These are phyloP conservation scores for Dissoconium aciculare DNA, from an alignment of 2,329 filamentous ascomycete genomes.

Conservation along the genomic window DNA sequence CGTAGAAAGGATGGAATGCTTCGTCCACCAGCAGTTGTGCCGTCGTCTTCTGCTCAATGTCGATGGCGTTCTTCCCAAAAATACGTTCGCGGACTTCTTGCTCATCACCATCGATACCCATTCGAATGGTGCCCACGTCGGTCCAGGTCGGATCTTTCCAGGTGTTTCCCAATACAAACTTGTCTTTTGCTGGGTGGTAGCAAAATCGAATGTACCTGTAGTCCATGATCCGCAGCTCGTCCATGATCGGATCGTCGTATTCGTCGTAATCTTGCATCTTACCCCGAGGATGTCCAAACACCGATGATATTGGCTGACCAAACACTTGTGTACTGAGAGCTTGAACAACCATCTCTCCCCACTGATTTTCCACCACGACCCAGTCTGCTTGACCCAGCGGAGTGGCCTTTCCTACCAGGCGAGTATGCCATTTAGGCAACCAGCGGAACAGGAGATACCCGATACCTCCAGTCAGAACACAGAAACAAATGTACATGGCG, in stretches of 20 bases:
- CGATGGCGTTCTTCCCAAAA: constrained; percentile 80
- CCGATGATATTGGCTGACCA: constrained; percentile 47
- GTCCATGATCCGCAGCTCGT: constrained; percentile 61
- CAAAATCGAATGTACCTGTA: constrained; percentile 92
- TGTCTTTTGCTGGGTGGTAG: constrained; percentile 78
- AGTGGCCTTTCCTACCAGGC: constrained; percentile 52
- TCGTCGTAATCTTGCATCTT: constrained; percentile 53
- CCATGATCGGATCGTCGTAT: constrained; percentile 60
- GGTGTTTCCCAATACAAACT: constrained; percentile 68
- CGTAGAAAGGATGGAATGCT: constrained; percentile 94
- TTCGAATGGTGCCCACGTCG: constrained; percentile 56
- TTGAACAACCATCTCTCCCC: constrained; percentile 79
- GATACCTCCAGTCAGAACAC: constrained; percentile 56
- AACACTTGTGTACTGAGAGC: constrained; percentile 46
- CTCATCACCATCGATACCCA: constrained; percentile 77
- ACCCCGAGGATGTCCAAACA: constrained; percentile 54
- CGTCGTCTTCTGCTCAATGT: constrained; percentile 79
- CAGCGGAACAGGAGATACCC: constrained; percentile 77
- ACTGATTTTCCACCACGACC: constrained; percentile 96
- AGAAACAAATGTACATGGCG: constrained; percentile 53
- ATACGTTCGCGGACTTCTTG: constrained; percentile 68
- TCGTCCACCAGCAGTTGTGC: constrained; percentile 79
- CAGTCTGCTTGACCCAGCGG: constrained; percentile 65
- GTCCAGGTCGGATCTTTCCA: constrained; percentile 94
- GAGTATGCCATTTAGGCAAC: constrained; percentile 77